Evolutionary conservation across 495 filamentous ascomycete species (phyloP), one percentile per base, ranked within the genome.

Genomic region (Aspergillus cavernicola): DNA sequence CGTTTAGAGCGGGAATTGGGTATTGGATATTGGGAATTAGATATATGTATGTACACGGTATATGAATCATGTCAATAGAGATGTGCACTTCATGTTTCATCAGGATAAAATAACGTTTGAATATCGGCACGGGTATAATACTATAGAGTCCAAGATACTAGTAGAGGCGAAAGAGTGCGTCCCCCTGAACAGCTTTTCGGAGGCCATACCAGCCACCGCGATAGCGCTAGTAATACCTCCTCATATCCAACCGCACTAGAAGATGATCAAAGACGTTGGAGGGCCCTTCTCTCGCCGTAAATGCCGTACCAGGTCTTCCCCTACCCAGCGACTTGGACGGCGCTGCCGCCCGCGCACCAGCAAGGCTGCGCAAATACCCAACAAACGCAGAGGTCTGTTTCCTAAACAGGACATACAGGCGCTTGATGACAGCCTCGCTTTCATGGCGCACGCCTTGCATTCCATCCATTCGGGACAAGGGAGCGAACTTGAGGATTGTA

Each of bases 361-460:
- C 72, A 39, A 77, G 37, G 11, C 60, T 41, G 26, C 74, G 67
- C 38, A 77, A 22, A 55, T 72, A 75, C 0, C 57, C 54, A 16
- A 73, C 61, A 55, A 93, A 91, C 0, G 87, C 79, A 16, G 79
- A 78, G 0, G 86, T 75, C 53, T 87, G 86, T 62, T 84, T 87
- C 60, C 74, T 76, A 53, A 92, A 88, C 18, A 66, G 62, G 2
- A 63, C 58, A 64, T 91, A 89, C 38, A 92, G 58, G 15, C 78
- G 75, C 48, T 67, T 58, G 12, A 79, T 64, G 40, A 77, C 60
- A 38, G 70, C 65, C 56, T 75, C 75, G 7, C 65, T 68, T 32
- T 74, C 65, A 28, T 66, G 63, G 23, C 73, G 60, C 15, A 61
- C 56, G 11, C 64, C 68, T 29, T 55, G 59, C 55, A 70, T 70